Conservation (phyloP, 2,329 filamentous ascomycete genomes). For the Cladosporium phlei region DNA sequence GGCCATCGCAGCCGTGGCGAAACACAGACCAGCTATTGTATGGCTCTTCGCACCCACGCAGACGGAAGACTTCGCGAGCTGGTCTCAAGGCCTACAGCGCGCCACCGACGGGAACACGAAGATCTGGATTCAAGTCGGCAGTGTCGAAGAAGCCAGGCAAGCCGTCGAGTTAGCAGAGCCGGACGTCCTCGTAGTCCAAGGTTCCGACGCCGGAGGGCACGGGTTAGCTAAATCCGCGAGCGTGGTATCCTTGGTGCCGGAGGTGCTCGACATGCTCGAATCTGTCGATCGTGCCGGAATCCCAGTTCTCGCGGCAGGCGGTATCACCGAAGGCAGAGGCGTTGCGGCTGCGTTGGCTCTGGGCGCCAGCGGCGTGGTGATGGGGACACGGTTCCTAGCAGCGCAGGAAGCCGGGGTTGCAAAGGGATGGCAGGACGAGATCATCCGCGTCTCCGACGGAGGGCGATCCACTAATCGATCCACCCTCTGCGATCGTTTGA, state of each 20-base stretch:
- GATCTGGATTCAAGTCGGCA: slow-evolving; percentile 59
- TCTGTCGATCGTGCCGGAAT: slow-evolving; percentile 7
- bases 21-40: slow-evolving; percentile 48
- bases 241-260: slow-evolving; percentile 54
- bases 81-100: slow-evolving; percentile 28
- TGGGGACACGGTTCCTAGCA: slow-evolving; percentile 61
- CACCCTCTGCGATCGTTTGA: slow-evolving; percentile 49
- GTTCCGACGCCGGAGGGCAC: slow-evolving; percentile 61
- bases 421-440: slow-evolving; percentile 42
- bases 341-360: slow-evolving; percentile 50
- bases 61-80: slow-evolving; percentile 34
- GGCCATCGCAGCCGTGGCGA: slow-evolving; percentile 35
- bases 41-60: slow-evolving; percentile 62
- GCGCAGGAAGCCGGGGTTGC: slow-evolving; percentile 41
- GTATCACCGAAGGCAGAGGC: slow-evolving; percentile 52
- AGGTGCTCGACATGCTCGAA: slow-evolving; percentile 47
- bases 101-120: slow-evolving; percentile 34
- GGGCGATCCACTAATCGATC: slow-evolving; percentile 47
- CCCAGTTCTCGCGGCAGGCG: slow-evolving; percentile 50
- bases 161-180: slow-evolving; percentile 48
- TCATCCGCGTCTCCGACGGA: slow-evolving; percentile 47
- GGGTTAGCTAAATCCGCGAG: slow-evolving; percentile 53
- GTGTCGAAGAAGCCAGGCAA: slow-evolving; percentile 41
- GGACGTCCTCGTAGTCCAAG: slow-evolving; percentile 59
- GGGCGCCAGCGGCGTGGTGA: slow-evolving; percentile 47